Conservation (phyloP, 1,284 basidiomycete species). For the Microbotryum violaceum region DNA sequence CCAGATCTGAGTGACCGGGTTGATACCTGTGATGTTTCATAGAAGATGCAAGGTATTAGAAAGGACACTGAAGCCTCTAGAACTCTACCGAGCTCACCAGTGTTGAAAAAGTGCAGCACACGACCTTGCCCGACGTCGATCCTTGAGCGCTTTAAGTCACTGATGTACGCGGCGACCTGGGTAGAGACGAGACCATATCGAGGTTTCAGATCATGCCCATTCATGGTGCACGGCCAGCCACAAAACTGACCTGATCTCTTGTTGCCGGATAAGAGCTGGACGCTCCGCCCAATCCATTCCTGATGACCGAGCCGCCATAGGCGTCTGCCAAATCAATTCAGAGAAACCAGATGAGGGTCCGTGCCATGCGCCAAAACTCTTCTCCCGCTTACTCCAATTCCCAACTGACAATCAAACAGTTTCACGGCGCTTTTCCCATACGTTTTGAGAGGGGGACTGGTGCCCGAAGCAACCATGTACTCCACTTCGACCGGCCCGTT, state of each 20-base stretch:
- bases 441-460: constrained; percentile 2
- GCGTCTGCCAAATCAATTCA: constrained; percentile 17
- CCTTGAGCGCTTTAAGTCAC: constrained; percentile 10
- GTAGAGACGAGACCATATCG: not conserved
- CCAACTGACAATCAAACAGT: constrained; percentile 18
- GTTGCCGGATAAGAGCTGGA: constrained; percentile 10
- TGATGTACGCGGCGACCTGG: constrained; percentile 13
- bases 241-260: constrained; percentile 17
- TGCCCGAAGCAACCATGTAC: constrained; percentile 14
- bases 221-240: not conserved
- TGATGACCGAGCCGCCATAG: constrained; percentile 24
- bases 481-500: constrained; percentile 29
- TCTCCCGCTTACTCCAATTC: not conserved
- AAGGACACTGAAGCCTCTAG: not conserved
- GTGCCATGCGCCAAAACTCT: not conserved
- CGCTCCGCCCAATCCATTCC: constrained; percentile 20
- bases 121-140: constrained; percentile 12
- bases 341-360: not conserved
- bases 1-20: constrained; percentile 25
- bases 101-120: constrained; percentile 25
- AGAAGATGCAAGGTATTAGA: not conserved
- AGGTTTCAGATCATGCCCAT: not conserved
- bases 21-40: constrained; percentile 14
- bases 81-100: constrained; percentile 1
- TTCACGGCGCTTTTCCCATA: not conserved